Conservation (phyloP, 2,329 filamentous ascomycete genomes). For the Beauveria sp. region DNA sequence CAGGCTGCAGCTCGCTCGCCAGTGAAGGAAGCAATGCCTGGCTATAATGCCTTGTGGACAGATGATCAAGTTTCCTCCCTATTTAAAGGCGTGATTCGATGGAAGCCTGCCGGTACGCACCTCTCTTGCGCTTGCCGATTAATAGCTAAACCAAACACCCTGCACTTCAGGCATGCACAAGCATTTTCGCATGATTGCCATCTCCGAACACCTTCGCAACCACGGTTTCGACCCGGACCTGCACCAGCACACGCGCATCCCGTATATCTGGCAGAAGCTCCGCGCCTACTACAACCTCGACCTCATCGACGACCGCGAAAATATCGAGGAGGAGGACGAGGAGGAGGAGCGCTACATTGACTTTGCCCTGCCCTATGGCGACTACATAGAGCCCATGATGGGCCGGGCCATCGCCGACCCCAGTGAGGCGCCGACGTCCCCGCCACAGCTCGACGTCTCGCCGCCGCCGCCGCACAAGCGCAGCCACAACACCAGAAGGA, state of each 20-base stretch:
- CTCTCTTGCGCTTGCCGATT: not conserved
- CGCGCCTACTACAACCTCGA: conserved; percentile 76
- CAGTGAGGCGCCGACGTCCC: conserved; percentile 41
- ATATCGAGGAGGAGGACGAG: conserved; percentile 52
- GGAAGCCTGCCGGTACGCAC: conserved; percentile 81
- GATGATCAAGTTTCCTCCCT: conserved; percentile 91
- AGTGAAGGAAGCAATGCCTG: conserved; percentile 25
- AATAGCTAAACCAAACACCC: not conserved
- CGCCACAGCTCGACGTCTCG: conserved; percentile 34
- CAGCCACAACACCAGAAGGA: not conserved
- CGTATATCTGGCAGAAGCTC: conserved; percentile 87
- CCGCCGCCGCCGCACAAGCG: conserved; percentile 13
- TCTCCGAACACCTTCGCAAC: conserved; percentile 70
- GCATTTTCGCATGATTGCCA: conserved; percentile 85
- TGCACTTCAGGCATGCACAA: conserved; percentile 70
- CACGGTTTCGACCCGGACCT: conserved; percentile 68
- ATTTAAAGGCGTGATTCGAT: conserved; percentile 85
- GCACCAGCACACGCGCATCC: conserved; percentile 75
- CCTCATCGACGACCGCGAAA: conserved; percentile 77
- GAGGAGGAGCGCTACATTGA: conserved; percentile 54
- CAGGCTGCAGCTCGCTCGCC: conserved; percentile 34
- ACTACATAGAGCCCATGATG: conserved; percentile 41
- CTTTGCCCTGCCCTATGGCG: conserved; percentile 50
- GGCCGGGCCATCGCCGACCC: conserved; percentile 35
- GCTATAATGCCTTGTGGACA: conserved; percentile 69